phyloP scores from a whole-genome alignment of 352 stramenopile genomes.

The Globisporangium perplexum region DNA sequence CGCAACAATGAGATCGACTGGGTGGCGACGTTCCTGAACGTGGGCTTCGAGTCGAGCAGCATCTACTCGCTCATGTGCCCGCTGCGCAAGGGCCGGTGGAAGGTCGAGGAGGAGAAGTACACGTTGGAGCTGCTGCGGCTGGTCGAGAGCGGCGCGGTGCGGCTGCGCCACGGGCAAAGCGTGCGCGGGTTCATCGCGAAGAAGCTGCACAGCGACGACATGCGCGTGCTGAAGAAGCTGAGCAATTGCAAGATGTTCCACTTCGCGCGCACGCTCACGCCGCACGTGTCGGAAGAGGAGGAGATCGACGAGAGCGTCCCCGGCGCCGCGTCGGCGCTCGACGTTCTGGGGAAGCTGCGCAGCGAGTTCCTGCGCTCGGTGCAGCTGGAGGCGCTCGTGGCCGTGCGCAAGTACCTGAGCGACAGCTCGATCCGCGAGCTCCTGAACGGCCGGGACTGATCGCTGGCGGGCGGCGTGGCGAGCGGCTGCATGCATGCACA shows the following conservation, averaged over 20 bases:
- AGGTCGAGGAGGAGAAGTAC: slow-evolving; percentile 69
- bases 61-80: slow-evolving; percentile 78
- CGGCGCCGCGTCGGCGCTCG: slow-evolving; percentile 24
- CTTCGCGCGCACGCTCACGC: slow-evolving; percentile 59
- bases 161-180: slow-evolving; percentile 55
- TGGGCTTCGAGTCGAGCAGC: slow-evolving; percentile 62
- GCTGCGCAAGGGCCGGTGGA: slow-evolving; percentile 68
- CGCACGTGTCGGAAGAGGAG: slow-evolving; percentile 48
- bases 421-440: slow-evolving; percentile 62
- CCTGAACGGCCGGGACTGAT: slow-evolving; percentile 38
- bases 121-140: slow-evolving; percentile 59
- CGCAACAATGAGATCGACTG: slow-evolving; percentile 75
- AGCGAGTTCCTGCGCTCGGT: slow-evolving; percentile 70
- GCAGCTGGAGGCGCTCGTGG: slow-evolving; percentile 69
- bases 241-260: slow-evolving; percentile 80
- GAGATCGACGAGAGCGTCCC: slow-evolving; percentile 34
- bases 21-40: slow-evolving; percentile 67
- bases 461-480: too few relatives aligned
- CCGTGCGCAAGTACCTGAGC: slow-evolving; percentile 67
- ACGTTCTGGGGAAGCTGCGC: slow-evolving; percentile 45
- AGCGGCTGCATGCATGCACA: too few relatives aligned
- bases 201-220: slow-evolving; percentile 76
- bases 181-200: slow-evolving; percentile 69
- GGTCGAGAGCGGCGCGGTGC: slow-evolving; percentile 57
- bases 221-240: slow-evolving; percentile 82